Base-by-base conservation (phyloP, 2,329 filamentous ascomycete species). In the Penicillium sclerotiorum region DNA sequence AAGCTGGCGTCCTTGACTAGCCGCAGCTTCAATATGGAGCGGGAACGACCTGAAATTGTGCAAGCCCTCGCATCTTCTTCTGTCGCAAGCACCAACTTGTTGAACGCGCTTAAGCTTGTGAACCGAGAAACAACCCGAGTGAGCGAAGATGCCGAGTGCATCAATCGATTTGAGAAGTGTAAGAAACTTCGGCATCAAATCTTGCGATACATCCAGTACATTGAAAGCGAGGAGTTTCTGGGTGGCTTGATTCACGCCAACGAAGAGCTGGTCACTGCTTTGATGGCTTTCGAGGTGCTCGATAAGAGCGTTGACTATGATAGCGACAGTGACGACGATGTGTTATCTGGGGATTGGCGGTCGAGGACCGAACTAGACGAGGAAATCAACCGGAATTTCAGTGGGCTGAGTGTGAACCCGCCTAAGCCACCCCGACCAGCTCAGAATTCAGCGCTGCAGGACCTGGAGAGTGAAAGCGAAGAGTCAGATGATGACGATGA, bases 261-360 rank as follows among this genome's bases (percentile, higher is more conserved):
- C 63, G 94, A 99, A 63, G 89, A 95, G 71, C 85, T 99, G n/a
- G 89, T 97, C 33, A 87, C 87, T 54, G 90, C 92, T 1, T 80
- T 99, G 49, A 96, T 95, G 83, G 89, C 91, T 0, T 99, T 91
- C 65, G 93, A 97, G 72, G 89, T 96, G 61, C 83, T 97, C 56
- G 93, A 99, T 67, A 78, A 77, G 59, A 77, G 74, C 41, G 64
- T 78, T 33, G 77, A 80, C 41, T 82, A 86, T 55, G 84, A 87
- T 60, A 85, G 82, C 51, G 82, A 86, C 61, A 85, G 82, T 54
- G 84, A 86, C 44, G 73, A 86, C 37, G 83, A 87, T 38, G 56
- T 67, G 13, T 50, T 69, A 7, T 61, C 65, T 9, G 61, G 58
- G 8, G 64, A 61, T 43, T 68, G 62, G 63, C 63, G 52, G 12